These are phyloP conservation scores for Vigna reflexopilosa DNA, from an alignment of 306 rosid species.

Conservation along the genomic window DNA sequence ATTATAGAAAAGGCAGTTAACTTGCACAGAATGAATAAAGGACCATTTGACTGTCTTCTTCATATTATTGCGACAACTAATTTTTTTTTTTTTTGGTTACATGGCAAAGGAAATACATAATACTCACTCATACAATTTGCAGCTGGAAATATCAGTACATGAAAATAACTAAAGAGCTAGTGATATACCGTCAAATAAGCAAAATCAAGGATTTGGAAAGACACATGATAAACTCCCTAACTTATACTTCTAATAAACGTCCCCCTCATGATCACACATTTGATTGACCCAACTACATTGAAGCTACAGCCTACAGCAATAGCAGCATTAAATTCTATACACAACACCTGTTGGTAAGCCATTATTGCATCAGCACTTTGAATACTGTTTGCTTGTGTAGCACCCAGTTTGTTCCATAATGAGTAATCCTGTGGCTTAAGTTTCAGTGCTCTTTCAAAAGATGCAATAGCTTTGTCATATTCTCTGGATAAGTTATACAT, in stretches of 20 bases:
- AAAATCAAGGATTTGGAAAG: background rate
- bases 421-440: slow-evolving; percentile 95
- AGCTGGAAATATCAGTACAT: background rate
- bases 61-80: background rate
- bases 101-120: background rate
- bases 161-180: background rate
- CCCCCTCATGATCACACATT: background rate
- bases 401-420: slow-evolving; percentile 99
- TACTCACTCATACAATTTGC: background rate
- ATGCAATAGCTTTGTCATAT: slow-evolving; percentile 85
- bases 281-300: background rate
- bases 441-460: slow-evolving; percentile 88
- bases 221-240: background rate
- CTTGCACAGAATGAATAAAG: background rate
- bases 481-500: slow-evolving; percentile 91
- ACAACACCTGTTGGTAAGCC: slow-evolving; percentile 93
- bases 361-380: slow-evolving; percentile 98
- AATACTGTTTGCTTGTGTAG: slow-evolving; percentile 97
- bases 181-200: background rate
- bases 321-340: slow-evolving; percentile 24
- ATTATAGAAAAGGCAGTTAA: background rate
- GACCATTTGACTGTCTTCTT: background rate
- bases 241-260: background rate
- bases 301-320: slow-evolving; percentile 22
- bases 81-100: background rate